A percentile compares a stretch with the other conserved stretches of the same genome.
Evolutionary conservation across 2,329 filamentous ascomycete species (phyloP).

Genomic region (Bisporella sp.): DNA sequence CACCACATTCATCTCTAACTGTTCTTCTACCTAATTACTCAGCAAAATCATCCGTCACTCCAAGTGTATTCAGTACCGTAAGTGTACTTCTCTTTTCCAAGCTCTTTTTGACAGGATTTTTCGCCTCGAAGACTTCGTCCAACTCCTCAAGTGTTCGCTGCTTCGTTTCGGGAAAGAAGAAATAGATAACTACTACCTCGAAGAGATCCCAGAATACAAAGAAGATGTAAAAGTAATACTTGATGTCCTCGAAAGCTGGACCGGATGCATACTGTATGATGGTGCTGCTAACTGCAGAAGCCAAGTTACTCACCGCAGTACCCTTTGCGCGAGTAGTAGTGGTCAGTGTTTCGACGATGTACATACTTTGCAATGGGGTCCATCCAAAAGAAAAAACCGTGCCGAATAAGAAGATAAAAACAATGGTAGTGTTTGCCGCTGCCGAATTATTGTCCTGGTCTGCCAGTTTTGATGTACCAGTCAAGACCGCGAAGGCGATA

Average conservation of each 20-base stretch:
- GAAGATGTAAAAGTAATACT: constrained; percentile 38
- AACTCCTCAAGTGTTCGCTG: constrained; percentile 47
- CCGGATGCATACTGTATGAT: constrained; percentile 31
- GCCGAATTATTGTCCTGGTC: constrained; percentile 14
- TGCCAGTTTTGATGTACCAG: constrained; percentile 37
- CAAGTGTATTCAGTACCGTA: too few relatives aligned
- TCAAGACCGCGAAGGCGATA: constrained; percentile 41
- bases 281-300: constrained; percentile 28
- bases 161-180: constrained; percentile 43
- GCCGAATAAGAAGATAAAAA: constrained; percentile 32
- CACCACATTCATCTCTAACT: too few relatives aligned
- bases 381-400: constrained; percentile 33
- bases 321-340: not conserved
- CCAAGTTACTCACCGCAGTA: constrained; percentile 32
- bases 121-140: constrained; percentile 38
- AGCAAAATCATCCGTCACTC: too few relatives aligned
- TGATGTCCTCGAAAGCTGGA: constrained; percentile 29
- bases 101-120: constrained; percentile 3
- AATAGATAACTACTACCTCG: constrained; percentile 38
- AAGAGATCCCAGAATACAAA: constrained; percentile 39
- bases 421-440: constrained; percentile 37
- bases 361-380: not conserved
- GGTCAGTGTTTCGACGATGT: not conserved
- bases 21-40: too few relatives aligned
- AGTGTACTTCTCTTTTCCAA: not conserved